These are phyloP conservation scores for Cordyceps javanica DNA, from an alignment of 2,329 filamentous ascomycete genomes.

Conservation along the genomic window DNA sequence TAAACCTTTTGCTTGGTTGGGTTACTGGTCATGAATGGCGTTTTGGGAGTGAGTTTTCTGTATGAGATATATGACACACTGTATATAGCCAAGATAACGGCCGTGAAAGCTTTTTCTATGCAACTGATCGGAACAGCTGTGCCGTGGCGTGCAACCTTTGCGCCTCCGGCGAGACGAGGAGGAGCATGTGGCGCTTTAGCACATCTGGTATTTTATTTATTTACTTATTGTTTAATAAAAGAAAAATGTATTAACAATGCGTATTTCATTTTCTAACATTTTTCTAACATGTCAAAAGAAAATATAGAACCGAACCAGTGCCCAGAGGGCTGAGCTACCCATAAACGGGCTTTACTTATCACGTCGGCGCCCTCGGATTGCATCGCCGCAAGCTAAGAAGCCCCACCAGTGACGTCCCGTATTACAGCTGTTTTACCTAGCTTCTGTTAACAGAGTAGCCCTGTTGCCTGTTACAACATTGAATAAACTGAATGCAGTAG, in stretches of 20 bases:
- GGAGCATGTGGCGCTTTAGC: neutral
- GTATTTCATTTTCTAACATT: no score
- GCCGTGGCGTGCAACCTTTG: neutral
- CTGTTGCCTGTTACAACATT: neutral
- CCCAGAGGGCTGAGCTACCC: neutral
- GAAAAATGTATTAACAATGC: no score
- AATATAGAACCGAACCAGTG: neutral
- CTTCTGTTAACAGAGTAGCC: neutral
- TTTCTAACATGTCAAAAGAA: no score
- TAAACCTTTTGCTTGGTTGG: conserved; percentile 4
- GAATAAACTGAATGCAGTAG: neutral
- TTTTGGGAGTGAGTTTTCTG: neutral
- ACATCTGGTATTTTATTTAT: no score
- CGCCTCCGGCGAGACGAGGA: neutral
- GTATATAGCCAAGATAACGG: conserved; percentile 5
- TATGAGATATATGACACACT: conserved; percentile 13
- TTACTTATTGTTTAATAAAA: no score
- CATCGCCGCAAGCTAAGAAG: neutral
- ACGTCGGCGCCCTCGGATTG: neutral
- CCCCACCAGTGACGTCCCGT: conserved; percentile 11
- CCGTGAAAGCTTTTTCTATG: neutral
- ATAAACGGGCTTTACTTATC: neutral
- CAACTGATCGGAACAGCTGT: neutral
- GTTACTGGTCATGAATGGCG: conserved; percentile 6
- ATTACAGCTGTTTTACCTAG: neutral